These are phyloP conservation scores for Alternaria arbusti DNA, from an alignment of 2,329 filamentous ascomycete species.

Conservation along the genomic window DNA sequence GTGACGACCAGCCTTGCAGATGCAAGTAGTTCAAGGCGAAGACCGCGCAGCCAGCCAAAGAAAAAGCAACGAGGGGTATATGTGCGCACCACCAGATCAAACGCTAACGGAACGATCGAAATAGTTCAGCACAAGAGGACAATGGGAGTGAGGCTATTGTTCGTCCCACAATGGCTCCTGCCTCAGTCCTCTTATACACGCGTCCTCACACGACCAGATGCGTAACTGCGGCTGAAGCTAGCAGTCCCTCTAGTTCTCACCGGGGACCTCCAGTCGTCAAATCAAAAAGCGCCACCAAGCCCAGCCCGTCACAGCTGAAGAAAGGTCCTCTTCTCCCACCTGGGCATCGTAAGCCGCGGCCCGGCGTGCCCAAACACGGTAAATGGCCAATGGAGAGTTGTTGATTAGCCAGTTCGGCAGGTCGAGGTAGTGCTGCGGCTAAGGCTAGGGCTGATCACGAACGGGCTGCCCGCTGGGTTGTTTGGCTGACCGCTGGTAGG, in stretches of 20 bases:
- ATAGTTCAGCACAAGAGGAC: neutral
- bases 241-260: neutral
- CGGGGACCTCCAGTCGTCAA: neutral
- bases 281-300: neutral
- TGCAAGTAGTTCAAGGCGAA: neutral
- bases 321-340: neutral
- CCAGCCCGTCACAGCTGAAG: neutral
- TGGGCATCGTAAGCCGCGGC: neutral
- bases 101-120: neutral
- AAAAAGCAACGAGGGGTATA: conserved; percentile 8
- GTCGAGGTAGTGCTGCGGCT: neutral
- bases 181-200: neutral
- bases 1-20: neutral
- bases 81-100: neutral
- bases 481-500: neutral
- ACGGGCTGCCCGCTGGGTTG: neutral
- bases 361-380: neutral
- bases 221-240: neutral
- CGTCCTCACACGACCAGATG: neutral
- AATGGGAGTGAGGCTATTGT: neutral
- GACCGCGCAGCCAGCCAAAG: neutral
- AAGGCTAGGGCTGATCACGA: neutral
- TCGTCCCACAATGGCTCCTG: neutral
- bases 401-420: neutral
- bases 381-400: neutral